These are phyloP conservation scores for Marasmius fiardii DNA, from an alignment of 1,284 basidiomycete genomes.

Conservation along the genomic window DNA sequence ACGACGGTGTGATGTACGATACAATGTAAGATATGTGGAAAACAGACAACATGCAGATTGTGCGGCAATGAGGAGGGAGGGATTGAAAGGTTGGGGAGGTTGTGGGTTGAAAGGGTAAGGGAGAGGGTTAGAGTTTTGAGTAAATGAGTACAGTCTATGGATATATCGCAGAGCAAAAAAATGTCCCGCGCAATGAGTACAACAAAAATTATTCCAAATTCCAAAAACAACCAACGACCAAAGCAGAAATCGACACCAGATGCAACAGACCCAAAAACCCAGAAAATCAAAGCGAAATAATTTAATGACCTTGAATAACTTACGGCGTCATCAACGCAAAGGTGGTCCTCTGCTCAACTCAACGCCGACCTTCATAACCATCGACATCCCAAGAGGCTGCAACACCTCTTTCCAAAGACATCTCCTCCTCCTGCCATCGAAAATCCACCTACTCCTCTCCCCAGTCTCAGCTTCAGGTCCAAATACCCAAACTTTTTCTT, in stretches of 20 bases:
- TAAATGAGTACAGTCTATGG: too few relatives aligned
- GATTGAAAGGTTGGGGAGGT: too few relatives aligned
- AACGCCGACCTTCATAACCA: constrained; percentile 68
- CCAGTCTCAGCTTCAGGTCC: constrained; percentile 69
- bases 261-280: not conserved
- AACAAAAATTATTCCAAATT: not conserved
- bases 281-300: not conserved
- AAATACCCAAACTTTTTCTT: constrained; percentile 69
- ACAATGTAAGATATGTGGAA: too few relatives aligned
- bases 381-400: constrained; percentile 58
- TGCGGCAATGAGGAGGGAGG: too few relatives aligned
- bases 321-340: constrained; percentile 7
- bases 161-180: too few relatives aligned
- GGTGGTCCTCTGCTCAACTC: constrained; percentile 69
- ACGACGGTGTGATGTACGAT: too few relatives aligned
- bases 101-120: too few relatives aligned
- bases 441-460: constrained; percentile 53
- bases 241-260: not conserved
- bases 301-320: not conserved
- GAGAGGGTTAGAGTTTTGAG: too few relatives aligned
- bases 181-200: too few relatives aligned
- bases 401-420: constrained; percentile 60
- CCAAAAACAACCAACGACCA: not conserved
- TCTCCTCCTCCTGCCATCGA: constrained; percentile 44
- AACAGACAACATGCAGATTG: too few relatives aligned